Conservation (phyloP, 345 rosid genomes). For the Populus ilicifolia region DNA sequence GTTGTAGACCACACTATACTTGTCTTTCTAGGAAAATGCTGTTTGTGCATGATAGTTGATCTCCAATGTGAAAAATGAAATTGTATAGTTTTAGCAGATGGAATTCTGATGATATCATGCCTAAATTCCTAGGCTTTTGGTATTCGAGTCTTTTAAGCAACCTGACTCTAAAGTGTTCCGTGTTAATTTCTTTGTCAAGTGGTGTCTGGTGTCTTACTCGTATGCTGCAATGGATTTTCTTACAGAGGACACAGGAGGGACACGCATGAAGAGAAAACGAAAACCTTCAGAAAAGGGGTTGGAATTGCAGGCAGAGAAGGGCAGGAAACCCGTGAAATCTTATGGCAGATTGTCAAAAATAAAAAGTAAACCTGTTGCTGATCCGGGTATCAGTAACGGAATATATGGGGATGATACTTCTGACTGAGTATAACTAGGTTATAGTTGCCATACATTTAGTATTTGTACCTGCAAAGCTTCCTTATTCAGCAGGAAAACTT, state of each 20-base stretch:
- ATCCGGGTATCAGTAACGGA: conserved; percentile 50
- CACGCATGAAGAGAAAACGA: conserved; percentile 64
- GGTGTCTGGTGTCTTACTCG: not conserved
- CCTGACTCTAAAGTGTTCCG: not conserved
- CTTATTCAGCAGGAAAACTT: not conserved
- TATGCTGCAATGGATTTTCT: conserved; percentile 21
- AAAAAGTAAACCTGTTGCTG: conserved; percentile 50
- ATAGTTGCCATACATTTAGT: not conserved
- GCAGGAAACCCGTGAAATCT: conserved; percentile 58
- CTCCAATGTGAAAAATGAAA: not conserved
- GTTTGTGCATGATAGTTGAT: not conserved
- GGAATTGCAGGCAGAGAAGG: conserved; percentile 92
- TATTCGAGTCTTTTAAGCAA: not conserved
- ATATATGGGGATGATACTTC: conserved; percentile 47
- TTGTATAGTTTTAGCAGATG: no score
- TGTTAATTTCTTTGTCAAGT: not conserved
- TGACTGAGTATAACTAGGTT: conserved; percentile 29
- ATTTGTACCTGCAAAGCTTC: not conserved
- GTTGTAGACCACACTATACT: not conserved
- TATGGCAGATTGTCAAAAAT: conserved; percentile 56
- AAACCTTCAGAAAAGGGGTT: conserved; percentile 95
- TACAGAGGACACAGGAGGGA: conserved; percentile 78
- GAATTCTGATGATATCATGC: not conserved
- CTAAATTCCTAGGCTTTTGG: not conserved
- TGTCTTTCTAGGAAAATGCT: not conserved